Conservation (phyloP, 345 rosid species). For the Clarkia xantiana region DNA sequence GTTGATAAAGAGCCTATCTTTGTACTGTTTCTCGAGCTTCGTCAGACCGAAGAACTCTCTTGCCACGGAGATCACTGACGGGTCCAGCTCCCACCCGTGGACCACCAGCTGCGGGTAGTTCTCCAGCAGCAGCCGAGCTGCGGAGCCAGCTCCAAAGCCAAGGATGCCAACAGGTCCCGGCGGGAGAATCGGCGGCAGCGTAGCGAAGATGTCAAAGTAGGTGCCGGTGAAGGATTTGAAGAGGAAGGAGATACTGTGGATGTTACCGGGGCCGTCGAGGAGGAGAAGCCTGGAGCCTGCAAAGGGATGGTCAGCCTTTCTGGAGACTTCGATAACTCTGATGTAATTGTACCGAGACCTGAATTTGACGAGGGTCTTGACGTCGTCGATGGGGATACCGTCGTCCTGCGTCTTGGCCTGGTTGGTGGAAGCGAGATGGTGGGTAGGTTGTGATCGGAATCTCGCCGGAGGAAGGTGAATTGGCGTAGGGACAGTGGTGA, state of each 20-base stretch:
- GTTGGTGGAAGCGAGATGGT: too few relatives aligned
- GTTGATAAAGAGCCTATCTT: conserved; percentile 47
- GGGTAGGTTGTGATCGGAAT: too few relatives aligned
- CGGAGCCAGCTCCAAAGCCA: conserved; percentile 78
- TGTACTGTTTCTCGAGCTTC: conserved; percentile 46
- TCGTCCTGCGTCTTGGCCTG: conserved; percentile 22
- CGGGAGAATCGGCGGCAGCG: conserved; percentile 59
- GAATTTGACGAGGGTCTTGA: conserved; percentile 53
- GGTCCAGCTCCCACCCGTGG: conserved; percentile 94
- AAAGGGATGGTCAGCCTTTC: conserved; percentile 58
- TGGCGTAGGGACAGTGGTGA: too few relatives aligned
- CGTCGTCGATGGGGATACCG: conserved; percentile 56
- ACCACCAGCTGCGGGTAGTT: conserved; percentile 37
- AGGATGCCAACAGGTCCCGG: conserved; percentile 68
- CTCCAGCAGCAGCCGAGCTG: conserved; percentile 55
- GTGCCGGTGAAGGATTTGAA: conserved; percentile 48
- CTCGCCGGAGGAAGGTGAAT: too few relatives aligned
- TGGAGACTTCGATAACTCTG: conserved; percentile 59
- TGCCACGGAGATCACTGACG: conserved; percentile 60
- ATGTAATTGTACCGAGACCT: conserved; percentile 72
- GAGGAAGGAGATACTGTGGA: conserved; percentile 76
- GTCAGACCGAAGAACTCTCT: conserved; percentile 60
- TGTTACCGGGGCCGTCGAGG: conserved; percentile 75
- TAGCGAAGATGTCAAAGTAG: conserved; percentile 81
- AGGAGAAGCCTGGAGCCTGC: conserved; percentile 65